Conservation (phyloP, 2,329 filamentous ascomycete species). For the Cucurbitaria berberidis region DNA sequence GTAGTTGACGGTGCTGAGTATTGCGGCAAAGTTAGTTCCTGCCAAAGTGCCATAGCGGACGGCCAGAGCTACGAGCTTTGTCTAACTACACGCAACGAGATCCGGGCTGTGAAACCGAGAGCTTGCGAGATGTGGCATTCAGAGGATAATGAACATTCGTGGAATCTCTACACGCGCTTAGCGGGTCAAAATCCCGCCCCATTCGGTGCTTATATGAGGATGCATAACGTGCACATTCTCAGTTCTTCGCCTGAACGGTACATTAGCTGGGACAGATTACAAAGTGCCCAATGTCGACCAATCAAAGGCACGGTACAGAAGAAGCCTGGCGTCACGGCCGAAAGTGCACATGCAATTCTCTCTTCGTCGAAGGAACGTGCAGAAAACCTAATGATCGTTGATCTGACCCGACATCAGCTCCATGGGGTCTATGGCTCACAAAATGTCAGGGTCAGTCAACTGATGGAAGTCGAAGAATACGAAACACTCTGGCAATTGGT, state of each 20-base stretch:
- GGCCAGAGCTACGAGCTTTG: constrained; percentile 89
- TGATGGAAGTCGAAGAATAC: constrained; percentile 90
- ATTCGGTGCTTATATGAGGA: constrained; percentile 80
- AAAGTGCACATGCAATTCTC: constrained; percentile 73
- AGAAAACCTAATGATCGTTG: constrained; percentile 98
- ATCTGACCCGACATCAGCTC: constrained; percentile 92
- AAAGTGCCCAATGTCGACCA: constrained; percentile 78
- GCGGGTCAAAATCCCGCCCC: constrained; percentile 77
- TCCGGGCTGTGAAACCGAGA: constrained; percentile 51
- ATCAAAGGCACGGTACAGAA: constrained; percentile 98
- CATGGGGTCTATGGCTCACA: constrained; percentile 81
- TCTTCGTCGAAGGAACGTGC: constrained; percentile 87
- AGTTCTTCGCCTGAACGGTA: constrained; percentile 91
- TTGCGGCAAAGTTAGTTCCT: constrained; percentile 69
- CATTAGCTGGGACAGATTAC: constrained; percentile 68
- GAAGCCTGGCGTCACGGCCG: constrained; percentile 69
- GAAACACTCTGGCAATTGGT: constrained; percentile 91
- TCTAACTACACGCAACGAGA: constrained; percentile 75
- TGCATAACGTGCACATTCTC: constrained; percentile 69
- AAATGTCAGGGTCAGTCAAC: constrained; percentile 73
- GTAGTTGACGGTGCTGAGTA: constrained; percentile 55
- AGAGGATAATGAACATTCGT: constrained; percentile 52
- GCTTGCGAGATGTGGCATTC: constrained; percentile 38
- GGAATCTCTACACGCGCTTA: constrained; percentile 75
- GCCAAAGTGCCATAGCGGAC: constrained; percentile 73